Percentiles rank a stretch among this genome's conserved stretches.
Conservation (phyloP, 176 grass and related monocot genomes). For the Aegilops speltoides region DNA sequence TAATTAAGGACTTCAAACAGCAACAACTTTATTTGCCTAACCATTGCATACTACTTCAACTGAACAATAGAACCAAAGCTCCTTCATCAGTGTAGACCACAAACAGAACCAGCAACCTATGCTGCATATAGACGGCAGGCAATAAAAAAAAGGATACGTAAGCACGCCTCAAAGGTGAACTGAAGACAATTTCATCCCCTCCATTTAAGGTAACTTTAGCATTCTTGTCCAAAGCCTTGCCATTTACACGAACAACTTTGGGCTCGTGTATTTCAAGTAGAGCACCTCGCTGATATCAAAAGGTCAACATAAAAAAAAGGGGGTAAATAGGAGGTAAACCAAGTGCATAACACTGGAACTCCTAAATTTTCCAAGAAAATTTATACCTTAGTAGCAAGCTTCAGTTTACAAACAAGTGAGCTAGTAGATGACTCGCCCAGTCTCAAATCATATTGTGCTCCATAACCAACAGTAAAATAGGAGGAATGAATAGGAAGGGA, state of each 20-base stretch:
- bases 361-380: background rate
- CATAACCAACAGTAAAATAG: conserved; percentile 85
- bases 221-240: conserved; percentile 73
- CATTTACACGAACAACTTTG: conserved; percentile 86
- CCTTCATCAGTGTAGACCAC: conserved; percentile 20
- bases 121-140: background rate
- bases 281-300: conserved; percentile 43
- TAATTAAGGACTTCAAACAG: conserved; percentile 74
- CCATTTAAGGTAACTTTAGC: conserved; percentile 68
- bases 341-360: background rate
- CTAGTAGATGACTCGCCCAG: conserved; percentile 59
- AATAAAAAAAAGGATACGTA: conserved; percentile 88
- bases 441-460: conserved; percentile 73
- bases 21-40: conserved; percentile 20
- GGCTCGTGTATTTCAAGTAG: conserved; percentile 79
- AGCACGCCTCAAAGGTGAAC: conserved; percentile 64
- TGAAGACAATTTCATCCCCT: conserved; percentile 95
- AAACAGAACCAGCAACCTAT: conserved; percentile 18
- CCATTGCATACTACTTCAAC: conserved; percentile 7
- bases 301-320: background rate
- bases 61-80: conserved; percentile 13
- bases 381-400: conserved; percentile 79
- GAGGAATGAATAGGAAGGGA: conserved; percentile 62
- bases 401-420: conserved; percentile 71
- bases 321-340: background rate